These are phyloP conservation scores for Aspergillus fumigatiaffinis DNA, from an alignment of 2,329 filamentous ascomycete genomes.

Conservation along the genomic window DNA sequence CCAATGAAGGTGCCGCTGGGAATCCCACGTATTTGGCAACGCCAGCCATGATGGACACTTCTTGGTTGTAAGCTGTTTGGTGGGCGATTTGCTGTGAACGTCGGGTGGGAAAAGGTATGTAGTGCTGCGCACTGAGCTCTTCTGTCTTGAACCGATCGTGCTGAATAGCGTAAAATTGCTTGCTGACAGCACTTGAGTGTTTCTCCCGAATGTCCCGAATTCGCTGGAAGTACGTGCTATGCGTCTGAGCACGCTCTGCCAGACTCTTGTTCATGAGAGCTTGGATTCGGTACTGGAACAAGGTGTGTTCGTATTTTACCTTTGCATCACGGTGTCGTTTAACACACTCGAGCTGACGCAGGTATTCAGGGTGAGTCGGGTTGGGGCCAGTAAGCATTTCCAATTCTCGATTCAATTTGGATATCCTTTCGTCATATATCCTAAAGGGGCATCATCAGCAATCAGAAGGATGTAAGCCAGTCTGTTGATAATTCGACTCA, in stretches of 20 bases:
- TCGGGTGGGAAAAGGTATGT: constrained; percentile 73
- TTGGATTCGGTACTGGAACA: constrained; percentile 69
- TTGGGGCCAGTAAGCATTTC: constrained; percentile 56
- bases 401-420: constrained; percentile 68
- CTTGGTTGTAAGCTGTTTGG: constrained; percentile 87
- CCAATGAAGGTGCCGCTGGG: constrained; percentile 85
- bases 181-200: constrained; percentile 74
- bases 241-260: constrained; percentile 78
- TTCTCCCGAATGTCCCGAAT: constrained; percentile 78
- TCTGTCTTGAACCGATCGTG: constrained; percentile 76
- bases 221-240: constrained; percentile 86
- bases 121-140: constrained; percentile 75
- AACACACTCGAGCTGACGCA: constrained; percentile 84
- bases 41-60: constrained; percentile 86
- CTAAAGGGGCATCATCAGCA: constrained; percentile 44
- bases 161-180: constrained; percentile 90
- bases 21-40: constrained; percentile 95
- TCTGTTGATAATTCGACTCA: constrained; percentile 23
- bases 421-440: constrained; percentile 82
- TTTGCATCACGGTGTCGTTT: constrained; percentile 79
- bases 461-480: not conserved
- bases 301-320: constrained; percentile 68
- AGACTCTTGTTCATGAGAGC: constrained; percentile 71
- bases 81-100: constrained; percentile 75
- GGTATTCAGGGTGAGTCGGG: constrained; percentile 79